Conservation (phyloP, 306 rosid genomes). For the Cicer arietinum region DNA sequence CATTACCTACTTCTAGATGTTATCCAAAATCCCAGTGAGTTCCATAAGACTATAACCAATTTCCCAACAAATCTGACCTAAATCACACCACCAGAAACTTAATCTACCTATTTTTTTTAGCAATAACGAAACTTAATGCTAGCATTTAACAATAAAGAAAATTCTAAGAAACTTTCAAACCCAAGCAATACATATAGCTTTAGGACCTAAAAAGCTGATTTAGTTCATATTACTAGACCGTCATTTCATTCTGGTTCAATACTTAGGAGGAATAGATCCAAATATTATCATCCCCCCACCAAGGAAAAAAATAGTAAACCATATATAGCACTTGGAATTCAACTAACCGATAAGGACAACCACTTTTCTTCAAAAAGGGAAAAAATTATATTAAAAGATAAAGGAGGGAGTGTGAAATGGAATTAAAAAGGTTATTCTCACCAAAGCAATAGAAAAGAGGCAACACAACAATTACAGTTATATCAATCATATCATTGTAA, state of each 20-base stretch:
- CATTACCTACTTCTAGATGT: background rate
- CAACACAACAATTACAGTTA: slow-evolving; percentile 23
- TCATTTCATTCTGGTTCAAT: background rate
- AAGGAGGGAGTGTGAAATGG: too few relatives aligned
- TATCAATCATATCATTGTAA: slow-evolving; percentile 33
- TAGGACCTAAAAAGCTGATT: background rate
- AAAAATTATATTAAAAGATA: too few relatives aligned
- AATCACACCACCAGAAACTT: background rate
- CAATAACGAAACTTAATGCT: too few relatives aligned
- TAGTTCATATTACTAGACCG: background rate
- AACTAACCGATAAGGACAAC: too few relatives aligned
- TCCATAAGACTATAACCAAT: slow-evolving; percentile 3
- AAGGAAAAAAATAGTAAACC: background rate
- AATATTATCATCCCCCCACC: background rate
- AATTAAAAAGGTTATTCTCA: too few relatives aligned
- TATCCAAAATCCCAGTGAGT: background rate
- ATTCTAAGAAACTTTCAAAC: background rate
- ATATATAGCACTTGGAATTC: too few relatives aligned
- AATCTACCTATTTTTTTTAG: background rate
- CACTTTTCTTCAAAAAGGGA: too few relatives aligned
- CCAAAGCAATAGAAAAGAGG: background rate
- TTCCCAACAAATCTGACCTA: background rate
- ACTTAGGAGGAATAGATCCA: background rate
- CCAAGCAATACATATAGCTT: background rate
- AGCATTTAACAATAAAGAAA: background rate